Base-by-base conservation (phyloP, 352 stramenopile genomes). In the Globisporangium solare region DNA sequence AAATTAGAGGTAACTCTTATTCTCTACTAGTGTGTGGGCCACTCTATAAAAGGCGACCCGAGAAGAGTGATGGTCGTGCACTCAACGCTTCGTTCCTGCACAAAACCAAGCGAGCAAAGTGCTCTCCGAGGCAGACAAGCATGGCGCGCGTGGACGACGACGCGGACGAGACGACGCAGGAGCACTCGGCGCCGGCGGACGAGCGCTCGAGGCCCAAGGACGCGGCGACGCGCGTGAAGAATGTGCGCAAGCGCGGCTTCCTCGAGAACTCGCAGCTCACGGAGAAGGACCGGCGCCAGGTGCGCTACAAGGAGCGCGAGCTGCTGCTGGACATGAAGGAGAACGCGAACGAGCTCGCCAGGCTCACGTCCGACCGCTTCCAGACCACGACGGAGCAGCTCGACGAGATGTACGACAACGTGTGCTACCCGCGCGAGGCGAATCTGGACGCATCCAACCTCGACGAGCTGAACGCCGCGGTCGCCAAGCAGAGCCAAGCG, bases 361-460 rank as follows among this genome's bases (percentile, higher is more conserved):
- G 82, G 54, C 63, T 93, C 46, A 69, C 69, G 51, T 87, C 74
- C 47, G 70, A 73, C 37, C 70, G 53, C 24, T 93, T 93, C 59
- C 56, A 78, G 32, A 57, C 61, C 17, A 87, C 84, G 35, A 86
- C 79, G 40, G 53, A 78, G 41, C 62, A 87, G 67, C 61, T 93
- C 18, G 71, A 93, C 51, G 55, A 83, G 27, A 86, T 93, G 68
- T 93, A 89, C 66, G 77, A 87, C 45, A 70, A 71, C 46, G 81
- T 93, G 41, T 88, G 79, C 60, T 93, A 91, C 61, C 80, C 83
- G 37, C 78, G 83, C 7, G 83, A 93, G 51, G 83, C 83, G 47
- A 93, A 93, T 58, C 53, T 93, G 49, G 83, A 93, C 51, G 83
- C 83, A 18, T 86, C 66, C 37, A 93, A 93, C 54, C 68, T 93